Percentiles rank a stretch among this genome's conserved stretches.
These are phyloP conservation scores for Globisporangium nagaii DNA, from an alignment of 352 stramenopile species.

Conservation along the genomic window DNA sequence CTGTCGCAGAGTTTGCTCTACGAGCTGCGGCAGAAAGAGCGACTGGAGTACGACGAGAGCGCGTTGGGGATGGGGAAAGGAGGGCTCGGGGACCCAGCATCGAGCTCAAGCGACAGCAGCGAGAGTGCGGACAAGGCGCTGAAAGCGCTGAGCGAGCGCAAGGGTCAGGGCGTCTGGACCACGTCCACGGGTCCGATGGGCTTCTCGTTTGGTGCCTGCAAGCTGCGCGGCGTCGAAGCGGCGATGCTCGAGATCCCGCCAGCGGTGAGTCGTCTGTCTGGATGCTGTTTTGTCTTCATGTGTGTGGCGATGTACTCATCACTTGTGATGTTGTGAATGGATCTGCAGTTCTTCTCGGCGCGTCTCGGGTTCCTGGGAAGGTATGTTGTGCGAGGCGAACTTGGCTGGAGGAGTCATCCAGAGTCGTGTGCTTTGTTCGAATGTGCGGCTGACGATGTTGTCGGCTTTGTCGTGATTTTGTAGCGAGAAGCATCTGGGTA, in stretches of 20 bases:
- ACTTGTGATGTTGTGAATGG: too few relatives aligned
- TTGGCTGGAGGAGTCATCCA: too few relatives aligned
- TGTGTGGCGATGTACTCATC: not conserved
- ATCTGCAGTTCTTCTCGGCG: constrained; percentile 55
- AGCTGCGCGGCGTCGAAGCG: constrained; percentile 52
- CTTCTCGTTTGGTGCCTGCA: constrained; percentile 46
- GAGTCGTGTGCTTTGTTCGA: not conserved
- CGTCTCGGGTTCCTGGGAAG: constrained; percentile 19
- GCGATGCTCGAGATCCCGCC: constrained; percentile 64
- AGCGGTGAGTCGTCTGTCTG: constrained; percentile 17
- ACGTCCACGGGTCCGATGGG: constrained; percentile 50
- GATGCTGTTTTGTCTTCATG: not conserved
- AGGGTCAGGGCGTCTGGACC: constrained; percentile 63
- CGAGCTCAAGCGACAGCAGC: not conserved
- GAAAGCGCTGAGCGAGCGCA: constrained; percentile 30
- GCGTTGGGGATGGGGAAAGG: constrained; percentile 3
- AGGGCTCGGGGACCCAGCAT: not conserved
- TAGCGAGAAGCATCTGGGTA: constrained; percentile 56
- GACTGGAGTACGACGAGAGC: constrained; percentile 15
- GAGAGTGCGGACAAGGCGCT: constrained; percentile 9
- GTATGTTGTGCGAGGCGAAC: too few relatives aligned
- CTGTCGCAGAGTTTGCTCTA: constrained; percentile 36
- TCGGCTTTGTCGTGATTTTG: constrained; percentile 7
- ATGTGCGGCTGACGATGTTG: not conserved
- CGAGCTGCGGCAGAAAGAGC: constrained; percentile 28